These are phyloP conservation scores for Mucor lusitanicus DNA, from an alignment of 371 early-diverging fungal species.

Conservation along the genomic window DNA sequence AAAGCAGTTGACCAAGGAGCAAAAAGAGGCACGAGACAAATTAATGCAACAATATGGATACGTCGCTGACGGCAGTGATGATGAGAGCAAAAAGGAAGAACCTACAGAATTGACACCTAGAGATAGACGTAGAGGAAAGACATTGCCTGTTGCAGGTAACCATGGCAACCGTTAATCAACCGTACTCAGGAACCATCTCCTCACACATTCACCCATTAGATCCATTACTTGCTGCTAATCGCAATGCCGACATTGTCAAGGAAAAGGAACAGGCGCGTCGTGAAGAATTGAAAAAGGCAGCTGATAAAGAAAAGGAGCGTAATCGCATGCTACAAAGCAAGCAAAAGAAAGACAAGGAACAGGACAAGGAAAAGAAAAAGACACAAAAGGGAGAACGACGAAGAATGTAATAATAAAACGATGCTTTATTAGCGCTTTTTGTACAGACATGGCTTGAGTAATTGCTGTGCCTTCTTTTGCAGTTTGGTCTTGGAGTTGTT, in stretches of 20 bases:
- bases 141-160: slow-evolving; percentile 25
- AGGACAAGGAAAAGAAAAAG: slow-evolving; percentile 52
- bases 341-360: slow-evolving; percentile 45
- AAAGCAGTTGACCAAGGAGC: slow-evolving; percentile 49
- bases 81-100: slow-evolving; percentile 34
- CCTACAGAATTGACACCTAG: slow-evolving; percentile 1
- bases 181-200: neutral
- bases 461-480: slow-evolving; percentile 43
- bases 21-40: slow-evolving; percentile 54
- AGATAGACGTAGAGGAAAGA: slow-evolving; percentile 43
- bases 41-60: slow-evolving; percentile 59
- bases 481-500: slow-evolving; percentile 21
- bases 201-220: slow-evolving; percentile 16
- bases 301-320: slow-evolving; percentile 57
- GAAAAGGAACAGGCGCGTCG: slow-evolving; percentile 53
- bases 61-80: slow-evolving; percentile 47
- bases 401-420: slow-evolving; percentile 40
- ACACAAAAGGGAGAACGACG: slow-evolving; percentile 57
- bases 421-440: slow-evolving; percentile 70
- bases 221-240: slow-evolving; percentile 48
- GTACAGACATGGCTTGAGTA: slow-evolving; percentile 90
- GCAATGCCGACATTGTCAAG: slow-evolving; percentile 52
- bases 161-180: too few species aligned
- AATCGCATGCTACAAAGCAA: slow-evolving; percentile 55
- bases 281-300: slow-evolving; percentile 55